Evolutionary conservation across 2,329 filamentous ascomycete species (phyloP), one percentile per base, ranked within the genome.

Genomic region (Calonectria fujianensis): DNA sequence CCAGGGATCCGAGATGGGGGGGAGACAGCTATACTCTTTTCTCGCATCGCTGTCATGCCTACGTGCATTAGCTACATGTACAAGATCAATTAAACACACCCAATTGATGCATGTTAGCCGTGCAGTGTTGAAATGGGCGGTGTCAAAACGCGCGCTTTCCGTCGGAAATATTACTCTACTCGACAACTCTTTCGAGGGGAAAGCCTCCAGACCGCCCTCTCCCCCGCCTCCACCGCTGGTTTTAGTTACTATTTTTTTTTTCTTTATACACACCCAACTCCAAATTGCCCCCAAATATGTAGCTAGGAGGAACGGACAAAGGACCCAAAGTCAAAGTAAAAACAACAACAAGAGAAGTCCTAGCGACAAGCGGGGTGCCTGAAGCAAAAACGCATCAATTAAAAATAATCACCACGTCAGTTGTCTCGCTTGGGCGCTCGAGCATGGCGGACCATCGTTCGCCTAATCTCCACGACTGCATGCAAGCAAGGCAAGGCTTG

Each of bases 391-490:
- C 4, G 35, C 14, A 27, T n/a, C 24, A 32, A 61, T 61, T 39
- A 50, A 32, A 59, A 69, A 63, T 32, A 69, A 29, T 35, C 41
- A 37, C 18, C 63, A 59, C 27, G 45, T 37, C 45, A 31, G 57
- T 45, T 45, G 24, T 64, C 61, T 64, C 48, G 61, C 61, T 64
- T 64, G 61, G 61, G n/a, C 27, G 61, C 61, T 64, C 27, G 29
- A 31, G 68, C 45, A 54, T 65, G 32, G 57, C 69, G 24, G 57
- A 57, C 57, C 57, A 59, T 35, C 71, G 71, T 73, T 73, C 71
- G 57, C 57, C 39, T 54, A 73, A 69, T 65, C 66, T 65, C 57
- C 57, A 69, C 66, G 66, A 57, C 57, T 65, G 70, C 66, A 73
- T 73, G 71, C 66, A 73, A 57, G 64, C 64, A 68, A 72, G 70